phyloP scores from a whole-genome alignment of 352 stramenopile genomes.

The Phytopythium helicoides region DNA sequence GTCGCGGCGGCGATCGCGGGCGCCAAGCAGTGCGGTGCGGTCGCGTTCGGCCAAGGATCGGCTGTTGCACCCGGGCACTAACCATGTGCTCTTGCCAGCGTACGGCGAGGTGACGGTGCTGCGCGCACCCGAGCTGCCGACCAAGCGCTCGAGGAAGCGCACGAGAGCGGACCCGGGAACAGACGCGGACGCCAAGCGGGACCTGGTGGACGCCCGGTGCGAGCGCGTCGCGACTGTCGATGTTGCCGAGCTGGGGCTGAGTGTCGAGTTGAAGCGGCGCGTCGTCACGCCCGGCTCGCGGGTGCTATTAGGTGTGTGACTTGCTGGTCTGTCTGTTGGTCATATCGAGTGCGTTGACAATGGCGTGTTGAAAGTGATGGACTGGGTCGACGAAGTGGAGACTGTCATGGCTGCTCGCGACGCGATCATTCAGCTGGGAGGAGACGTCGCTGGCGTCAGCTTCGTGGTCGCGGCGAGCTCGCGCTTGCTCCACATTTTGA shows the following conservation, averaged over 20 bases:
- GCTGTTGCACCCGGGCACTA: not conserved
- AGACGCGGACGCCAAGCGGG: slow-evolving; percentile 2
- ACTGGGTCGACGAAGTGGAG: slow-evolving; percentile 57
- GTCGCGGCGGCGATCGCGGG: slow-evolving; percentile 52
- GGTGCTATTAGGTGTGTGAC: slow-evolving; percentile 31
- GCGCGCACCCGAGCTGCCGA: slow-evolving; percentile 5
- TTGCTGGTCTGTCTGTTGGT: not conserved
- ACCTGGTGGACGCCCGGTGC: slow-evolving; percentile 10
- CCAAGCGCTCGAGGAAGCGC: slow-evolving; percentile 1
- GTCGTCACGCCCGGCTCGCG: slow-evolving; percentile 11
- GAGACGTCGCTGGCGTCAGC: slow-evolving; percentile 47
- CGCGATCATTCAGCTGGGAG: slow-evolving; percentile 31
- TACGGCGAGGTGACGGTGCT: slow-evolving; percentile 40
- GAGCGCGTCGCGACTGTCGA: slow-evolving; percentile 23
- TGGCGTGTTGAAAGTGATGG: slow-evolving; percentile 18
- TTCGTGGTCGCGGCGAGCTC: slow-evolving; percentile 43
- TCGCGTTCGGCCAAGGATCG: not conserved
- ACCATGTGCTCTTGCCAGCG: slow-evolving; percentile 16
- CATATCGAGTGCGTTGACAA: not conserved
- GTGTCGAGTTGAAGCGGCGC: slow-evolving; percentile 30
- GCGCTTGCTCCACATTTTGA: slow-evolving; percentile 33
- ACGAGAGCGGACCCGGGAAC: not conserved
- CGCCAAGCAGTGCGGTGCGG: slow-evolving; percentile 33
- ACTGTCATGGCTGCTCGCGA: slow-evolving; percentile 39
- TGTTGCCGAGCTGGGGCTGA: slow-evolving; percentile 14